A percentile compares a stretch with the other conserved stretches of the same genome.
These are phyloP conservation scores for Cnidoscolus chayamansa DNA, from an alignment of 441 rosid genomes.

Conservation along the genomic window DNA sequence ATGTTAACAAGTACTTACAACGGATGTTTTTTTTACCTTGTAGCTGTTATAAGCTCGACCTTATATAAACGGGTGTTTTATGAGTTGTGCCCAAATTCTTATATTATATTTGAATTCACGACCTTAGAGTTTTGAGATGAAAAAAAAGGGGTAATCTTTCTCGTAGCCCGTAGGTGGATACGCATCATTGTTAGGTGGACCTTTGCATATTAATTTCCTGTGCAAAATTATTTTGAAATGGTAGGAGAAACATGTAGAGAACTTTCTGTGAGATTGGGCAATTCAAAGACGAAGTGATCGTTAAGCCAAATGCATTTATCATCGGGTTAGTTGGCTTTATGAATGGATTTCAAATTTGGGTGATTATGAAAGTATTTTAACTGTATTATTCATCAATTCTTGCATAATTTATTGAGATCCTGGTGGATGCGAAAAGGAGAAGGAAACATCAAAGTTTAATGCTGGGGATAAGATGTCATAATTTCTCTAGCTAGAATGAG, in stretches of 20 bases:
- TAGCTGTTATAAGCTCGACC: too few species aligned
- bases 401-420: not conserved
- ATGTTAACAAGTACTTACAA: not conserved
- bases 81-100: not conserved
- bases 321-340: too few species aligned
- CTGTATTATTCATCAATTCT: not conserved
- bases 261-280: too few species aligned
- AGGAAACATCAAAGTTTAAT: not conserved
- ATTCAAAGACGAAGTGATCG: too few species aligned
- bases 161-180: not conserved
- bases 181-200: not conserved
- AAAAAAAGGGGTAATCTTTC: not conserved
- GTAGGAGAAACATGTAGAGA: too few species aligned
- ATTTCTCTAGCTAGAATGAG: not conserved
- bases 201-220: too few species aligned
- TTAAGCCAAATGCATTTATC: too few species aligned
- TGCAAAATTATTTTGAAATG: too few species aligned
- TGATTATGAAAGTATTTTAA: too few species aligned
- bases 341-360: too few species aligned
- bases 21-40: too few species aligned
- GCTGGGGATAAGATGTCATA: not conserved
- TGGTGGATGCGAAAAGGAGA: not conserved
- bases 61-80: too few species aligned
- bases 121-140: not conserved
- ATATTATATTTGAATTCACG: not conserved